Conservation (phyloP, 1,284 basidiomycete species). For the Lentinus polychrous region DNA sequence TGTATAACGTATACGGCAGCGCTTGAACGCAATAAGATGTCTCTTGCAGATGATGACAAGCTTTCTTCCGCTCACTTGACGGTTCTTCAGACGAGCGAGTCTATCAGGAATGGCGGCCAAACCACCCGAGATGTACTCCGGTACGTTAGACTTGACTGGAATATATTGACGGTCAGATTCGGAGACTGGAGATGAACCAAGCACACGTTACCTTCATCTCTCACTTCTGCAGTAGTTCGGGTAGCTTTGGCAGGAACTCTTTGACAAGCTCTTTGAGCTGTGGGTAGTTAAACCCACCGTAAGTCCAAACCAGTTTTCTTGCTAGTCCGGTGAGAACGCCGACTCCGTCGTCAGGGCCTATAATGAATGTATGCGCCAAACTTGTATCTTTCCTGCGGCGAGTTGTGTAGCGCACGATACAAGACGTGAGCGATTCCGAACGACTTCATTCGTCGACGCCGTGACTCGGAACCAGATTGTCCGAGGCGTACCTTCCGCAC, state of each 20-base stretch:
- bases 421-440: too few species aligned
- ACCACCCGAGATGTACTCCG: constrained; percentile 23
- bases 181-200: not conserved
- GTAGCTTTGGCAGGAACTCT: constrained; percentile 1
- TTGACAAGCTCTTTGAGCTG: constrained; percentile 2
- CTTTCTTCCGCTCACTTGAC: constrained; percentile 23
- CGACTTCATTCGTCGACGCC: too few species aligned
- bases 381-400: too few species aligned
- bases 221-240: constrained; percentile 4
- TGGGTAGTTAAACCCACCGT: not conserved
- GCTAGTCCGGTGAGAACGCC: too few species aligned
- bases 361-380: too few species aligned
- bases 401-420: too few species aligned
- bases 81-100: constrained; percentile 16
- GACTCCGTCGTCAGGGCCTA: too few species aligned
- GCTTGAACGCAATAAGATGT: too few species aligned
- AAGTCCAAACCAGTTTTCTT: not conserved
- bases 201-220: constrained; percentile 8
- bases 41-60: constrained; percentile 20
- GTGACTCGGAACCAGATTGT: too few species aligned
- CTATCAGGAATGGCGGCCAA: constrained; percentile 21
- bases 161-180: not conserved
- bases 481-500: too few species aligned
- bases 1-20: too few species aligned
- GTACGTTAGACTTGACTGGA: constrained; percentile 15